Evolutionary conservation across 2,329 filamentous ascomycete genomes (phyloP).

Genomic region (Aspergillus ochraceoroseus): DNA sequence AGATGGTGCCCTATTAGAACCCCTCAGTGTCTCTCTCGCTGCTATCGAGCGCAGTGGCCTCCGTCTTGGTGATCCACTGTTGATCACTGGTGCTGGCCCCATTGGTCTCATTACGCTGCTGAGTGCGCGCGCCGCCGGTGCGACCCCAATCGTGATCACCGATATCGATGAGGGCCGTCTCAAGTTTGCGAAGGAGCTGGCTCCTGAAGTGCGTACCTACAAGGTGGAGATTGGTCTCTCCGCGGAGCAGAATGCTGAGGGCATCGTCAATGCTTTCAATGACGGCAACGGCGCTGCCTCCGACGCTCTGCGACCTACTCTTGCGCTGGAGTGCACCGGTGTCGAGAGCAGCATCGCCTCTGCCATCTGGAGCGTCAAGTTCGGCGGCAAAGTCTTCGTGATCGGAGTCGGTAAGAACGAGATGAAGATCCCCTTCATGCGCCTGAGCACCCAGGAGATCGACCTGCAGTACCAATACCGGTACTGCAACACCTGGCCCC

Average conservation of each 20-base stretch:
- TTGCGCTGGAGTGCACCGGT: conserved; percentile 89
- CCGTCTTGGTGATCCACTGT: conserved; percentile 74
- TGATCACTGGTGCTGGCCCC: conserved; percentile 88
- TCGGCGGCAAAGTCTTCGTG: conserved; percentile 94
- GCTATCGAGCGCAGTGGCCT: conserved; percentile 79
- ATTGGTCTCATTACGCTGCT: conserved; percentile 87
- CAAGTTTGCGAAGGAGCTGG: conserved; percentile 76
- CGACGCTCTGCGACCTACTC: conserved; percentile 67
- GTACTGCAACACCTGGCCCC: conserved; percentile 93
- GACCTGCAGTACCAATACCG: conserved; percentile 96
- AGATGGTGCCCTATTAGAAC: conserved; percentile 85
- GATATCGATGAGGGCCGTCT: conserved; percentile 87
- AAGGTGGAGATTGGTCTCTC: conserved; percentile 40
- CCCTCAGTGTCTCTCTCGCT: conserved; percentile 80
- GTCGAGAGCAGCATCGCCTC: conserved; percentile 82
- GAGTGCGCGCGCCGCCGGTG: conserved; percentile 79
- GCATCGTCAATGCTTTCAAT: conserved; percentile 66
- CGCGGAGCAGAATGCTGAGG: conserved; percentile 65
- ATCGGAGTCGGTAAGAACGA: conserved; percentile 94
- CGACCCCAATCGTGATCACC: conserved; percentile 85
- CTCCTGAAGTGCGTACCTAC: conserved; percentile 73
- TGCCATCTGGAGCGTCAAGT: conserved; percentile 86
- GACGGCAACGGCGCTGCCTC: conserved; percentile 32
- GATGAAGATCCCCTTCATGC: conserved; percentile 94
- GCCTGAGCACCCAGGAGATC: conserved; percentile 81